A percentile compares a stretch with the other conserved stretches of the same genome.
Evolutionary conservation across 2,329 filamentous ascomycete species (phyloP).

Genomic region (Incumbomyces delicatus): DNA sequence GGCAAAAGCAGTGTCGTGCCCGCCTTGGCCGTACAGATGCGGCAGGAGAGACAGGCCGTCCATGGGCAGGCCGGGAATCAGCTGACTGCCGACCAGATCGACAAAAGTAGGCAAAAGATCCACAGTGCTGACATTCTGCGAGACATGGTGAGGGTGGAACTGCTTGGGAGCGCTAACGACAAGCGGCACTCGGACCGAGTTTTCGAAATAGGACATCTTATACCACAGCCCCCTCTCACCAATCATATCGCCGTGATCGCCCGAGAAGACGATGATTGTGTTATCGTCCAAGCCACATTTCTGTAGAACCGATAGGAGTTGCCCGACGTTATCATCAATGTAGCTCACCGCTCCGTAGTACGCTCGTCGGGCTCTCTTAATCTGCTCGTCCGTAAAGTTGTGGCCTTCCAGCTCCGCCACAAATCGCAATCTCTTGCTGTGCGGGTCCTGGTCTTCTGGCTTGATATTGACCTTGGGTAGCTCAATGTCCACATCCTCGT

Average conservation of each 20-base stretch:
- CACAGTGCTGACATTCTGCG: conserved; percentile 79
- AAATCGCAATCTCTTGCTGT: conserved; percentile 77
- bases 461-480: conserved; percentile 65
- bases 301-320: conserved; percentile 66
- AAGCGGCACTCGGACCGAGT: conserved; percentile 79
- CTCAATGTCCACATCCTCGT: conserved; percentile 79
- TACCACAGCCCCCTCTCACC: conserved; percentile 87
- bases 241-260: conserved; percentile 93
- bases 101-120: conserved; percentile 84
- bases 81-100: conserved; percentile 64
- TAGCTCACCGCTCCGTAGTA: conserved; percentile 93
- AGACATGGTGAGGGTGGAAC: conserved; percentile 66
- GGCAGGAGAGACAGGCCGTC: conserved; percentile 74
- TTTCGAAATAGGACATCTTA: conserved; percentile 97
- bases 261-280: conserved; percentile 85
- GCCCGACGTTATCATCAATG: conserved; percentile 84
- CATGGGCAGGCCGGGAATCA: conserved; percentile 64
- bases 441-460: conserved; percentile 69
- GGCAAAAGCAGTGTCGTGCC: conserved; percentile 72
- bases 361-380: conserved; percentile 73
- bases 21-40: conserved; percentile 56
- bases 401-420: conserved; percentile 80
- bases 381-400: conserved; percentile 73
- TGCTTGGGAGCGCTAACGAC: conserved; percentile 69
- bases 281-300: conserved; percentile 71